Evolutionary conservation across 495 filamentous ascomycete genomes (phyloP).

Genomic region (Thozetella sp.): DNA sequence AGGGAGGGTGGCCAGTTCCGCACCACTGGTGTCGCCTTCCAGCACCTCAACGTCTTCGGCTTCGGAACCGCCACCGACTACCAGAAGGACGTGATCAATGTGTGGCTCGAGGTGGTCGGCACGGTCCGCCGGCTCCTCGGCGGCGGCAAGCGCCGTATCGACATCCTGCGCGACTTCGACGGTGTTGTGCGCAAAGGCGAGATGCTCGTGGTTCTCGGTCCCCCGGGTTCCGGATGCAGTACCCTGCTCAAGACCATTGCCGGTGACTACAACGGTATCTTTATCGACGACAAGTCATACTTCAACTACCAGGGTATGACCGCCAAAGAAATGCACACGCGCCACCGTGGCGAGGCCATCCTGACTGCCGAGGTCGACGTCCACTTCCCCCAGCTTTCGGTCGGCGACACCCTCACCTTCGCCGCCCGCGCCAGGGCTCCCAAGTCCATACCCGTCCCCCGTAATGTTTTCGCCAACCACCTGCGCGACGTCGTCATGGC

Average conservation of each 20-base stretch:
- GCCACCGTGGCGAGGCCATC: constrained; percentile 78
- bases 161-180: constrained; percentile 78
- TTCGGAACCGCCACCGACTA: constrained; percentile 79
- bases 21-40: constrained; percentile 55
- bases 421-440: constrained; percentile 73
- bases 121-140: constrained; percentile 50
- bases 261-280: constrained; percentile 75
- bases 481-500: constrained; percentile 79
- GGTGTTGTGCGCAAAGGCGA: constrained; percentile 76
- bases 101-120: constrained; percentile 57
- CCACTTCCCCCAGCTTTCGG: constrained; percentile 81
- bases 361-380: constrained; percentile 81
- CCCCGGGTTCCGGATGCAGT: constrained; percentile 77
- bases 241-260: constrained; percentile 81
- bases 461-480: constrained; percentile 61
- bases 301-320: constrained; percentile 77
- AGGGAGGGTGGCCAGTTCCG: constrained; percentile 45
- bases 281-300: constrained; percentile 61
- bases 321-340: constrained; percentile 62
- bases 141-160: constrained; percentile 62
- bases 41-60: constrained; percentile 74
- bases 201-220: constrained; percentile 79
- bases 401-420: constrained; percentile 77
- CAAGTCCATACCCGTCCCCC: constrained; percentile 59
- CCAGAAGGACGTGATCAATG: constrained; percentile 72